Evolutionary conservation across 441 rosid species (phyloP).

Genomic region (Erodium chrysanthum): DNA sequence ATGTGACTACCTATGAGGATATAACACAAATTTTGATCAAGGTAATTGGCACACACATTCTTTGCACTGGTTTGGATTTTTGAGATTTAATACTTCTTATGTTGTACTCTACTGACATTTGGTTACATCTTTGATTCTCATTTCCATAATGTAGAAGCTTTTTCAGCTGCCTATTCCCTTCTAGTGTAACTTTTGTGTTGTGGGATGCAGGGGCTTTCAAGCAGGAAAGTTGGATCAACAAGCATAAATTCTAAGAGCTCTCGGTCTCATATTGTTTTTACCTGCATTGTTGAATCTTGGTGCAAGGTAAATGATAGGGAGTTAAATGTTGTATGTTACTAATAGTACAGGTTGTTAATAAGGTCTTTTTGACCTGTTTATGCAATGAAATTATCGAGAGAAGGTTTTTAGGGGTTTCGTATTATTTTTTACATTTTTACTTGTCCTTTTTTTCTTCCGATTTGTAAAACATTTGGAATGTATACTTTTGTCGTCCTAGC

Average conservation of each 20-base stretch:
- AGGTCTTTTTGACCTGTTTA: background rate
- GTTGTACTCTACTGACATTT: background rate
- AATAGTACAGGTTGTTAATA: background rate
- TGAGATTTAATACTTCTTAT: background rate
- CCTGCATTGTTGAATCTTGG: conserved; percentile 85
- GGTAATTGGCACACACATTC: conserved; percentile 30
- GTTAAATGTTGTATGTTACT: background rate
- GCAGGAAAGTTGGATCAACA: conserved; percentile 88
- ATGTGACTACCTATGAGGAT: conserved; percentile 69
- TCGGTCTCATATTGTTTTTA: conserved; percentile 93
- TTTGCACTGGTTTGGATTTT: background rate
- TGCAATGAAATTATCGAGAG: background rate
- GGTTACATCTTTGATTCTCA: background rate
- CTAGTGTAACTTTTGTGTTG: background rate
- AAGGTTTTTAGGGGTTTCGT: background rate
- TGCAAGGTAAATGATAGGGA: conserved; percentile 55
- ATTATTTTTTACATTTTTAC: background rate
- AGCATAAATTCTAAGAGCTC: conserved; percentile 96
- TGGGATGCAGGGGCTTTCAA: conserved; percentile 74
- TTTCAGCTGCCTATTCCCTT: too few species aligned
- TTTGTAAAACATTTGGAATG: background rate
- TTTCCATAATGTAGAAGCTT: too few species aligned
- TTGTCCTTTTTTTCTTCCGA: too few species aligned
- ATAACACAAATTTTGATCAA: conserved; percentile 63
- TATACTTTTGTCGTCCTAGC: background rate